Evolutionary conservation across 345 rosid genomes (phyloP).

Genomic region (Aethionema arabicum): DNA sequence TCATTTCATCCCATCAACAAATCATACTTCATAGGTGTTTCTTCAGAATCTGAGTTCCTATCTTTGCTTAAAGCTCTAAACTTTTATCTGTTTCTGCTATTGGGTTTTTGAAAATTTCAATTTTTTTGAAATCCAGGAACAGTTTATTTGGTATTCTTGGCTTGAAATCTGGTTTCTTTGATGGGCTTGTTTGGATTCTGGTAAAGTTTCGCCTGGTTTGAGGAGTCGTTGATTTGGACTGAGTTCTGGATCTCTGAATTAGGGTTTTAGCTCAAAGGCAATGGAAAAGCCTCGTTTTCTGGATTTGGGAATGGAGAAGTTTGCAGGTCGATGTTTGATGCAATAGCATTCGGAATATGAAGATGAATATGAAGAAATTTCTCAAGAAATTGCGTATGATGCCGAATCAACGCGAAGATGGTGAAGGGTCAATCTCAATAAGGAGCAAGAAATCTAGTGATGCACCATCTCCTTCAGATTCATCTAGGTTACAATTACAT

Average conservation of each 20-base stretch:
- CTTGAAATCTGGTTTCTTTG: conserved; percentile 33
- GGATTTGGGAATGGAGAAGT: conserved; percentile 57
- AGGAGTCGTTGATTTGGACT: conserved; percentile 36
- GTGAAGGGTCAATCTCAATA: conserved; percentile 64
- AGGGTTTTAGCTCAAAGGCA: conserved; percentile 23
- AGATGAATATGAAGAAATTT: conserved; percentile 74
- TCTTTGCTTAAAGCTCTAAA: conserved; percentile 26
- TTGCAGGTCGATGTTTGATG: conserved; percentile 50
- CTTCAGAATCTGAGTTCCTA: conserved; percentile 1
- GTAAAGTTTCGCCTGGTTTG: not conserved
- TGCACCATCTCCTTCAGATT: conserved; percentile 47
- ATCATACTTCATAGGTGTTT: no score
- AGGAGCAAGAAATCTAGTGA: conserved; percentile 53
- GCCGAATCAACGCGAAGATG: conserved; percentile 61
- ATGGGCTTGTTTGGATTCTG: conserved; percentile 20
- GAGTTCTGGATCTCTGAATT: conserved; percentile 26
- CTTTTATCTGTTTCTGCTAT: conserved; percentile 2
- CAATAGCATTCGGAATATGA: conserved; percentile 47
- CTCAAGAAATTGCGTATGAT: conserved; percentile 80
- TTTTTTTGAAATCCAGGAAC: conserved; percentile 29
- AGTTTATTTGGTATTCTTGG: conserved; percentile 32
- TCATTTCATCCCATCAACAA: no score
- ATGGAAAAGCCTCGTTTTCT: not conserved
- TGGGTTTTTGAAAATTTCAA: conserved; percentile 34
- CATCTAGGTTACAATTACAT: conserved; percentile 45